Base-by-base conservation (phyloP, 805 yeast genomes). In the Candida taoyuanica region DNA sequence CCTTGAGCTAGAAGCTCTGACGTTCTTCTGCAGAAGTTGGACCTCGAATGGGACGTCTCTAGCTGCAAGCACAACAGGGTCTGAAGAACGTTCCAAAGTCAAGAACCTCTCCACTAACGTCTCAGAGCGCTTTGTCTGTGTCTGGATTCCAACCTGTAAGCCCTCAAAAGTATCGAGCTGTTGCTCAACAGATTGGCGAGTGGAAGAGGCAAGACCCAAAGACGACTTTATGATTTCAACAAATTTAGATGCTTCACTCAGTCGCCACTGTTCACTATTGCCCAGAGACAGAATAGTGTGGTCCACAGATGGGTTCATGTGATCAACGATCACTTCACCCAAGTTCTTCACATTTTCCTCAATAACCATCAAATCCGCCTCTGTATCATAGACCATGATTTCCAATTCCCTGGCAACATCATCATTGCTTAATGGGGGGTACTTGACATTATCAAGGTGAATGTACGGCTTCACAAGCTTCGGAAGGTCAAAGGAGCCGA, bases 261-360 rank as follows among this genome's bases (percentile, higher is more conserved):
- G 38, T 48, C 69, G 62, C 73, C 73, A 67, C 8, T 64, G 59
- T 29, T 60, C 55, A 13, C 55, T 40, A 33, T 52, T 44, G 13
- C 50, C 47, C 1, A 64, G 25, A 0, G 67, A 52, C 3, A 31
- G 40, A 6, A 43, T 47, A 2, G 65, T 51, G 32, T 67, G 63
- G 7, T 28, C 39, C 6, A 60, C 46, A 7, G 53, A 39, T 9
- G 40, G 27, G 4, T 48, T 46, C 17, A 56, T 33, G 34, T 67
- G 70, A 32, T 65, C 67, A n/a, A 41, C 34, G n/a, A 67, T 41
- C 29, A 63, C 60, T 0, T 20, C 27, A 5, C 55, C 52, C 13
- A 65, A 29, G 8, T 49, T 56, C 3, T 38, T 18, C 17, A 56
- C 36, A 38, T 67, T 68, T 31, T 50, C 55, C n/a, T 45, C 48